These are phyloP conservation scores for Vaccinium darrowii DNA, from an alignment of 148 eudicot genomes.

Conservation along the genomic window DNA sequence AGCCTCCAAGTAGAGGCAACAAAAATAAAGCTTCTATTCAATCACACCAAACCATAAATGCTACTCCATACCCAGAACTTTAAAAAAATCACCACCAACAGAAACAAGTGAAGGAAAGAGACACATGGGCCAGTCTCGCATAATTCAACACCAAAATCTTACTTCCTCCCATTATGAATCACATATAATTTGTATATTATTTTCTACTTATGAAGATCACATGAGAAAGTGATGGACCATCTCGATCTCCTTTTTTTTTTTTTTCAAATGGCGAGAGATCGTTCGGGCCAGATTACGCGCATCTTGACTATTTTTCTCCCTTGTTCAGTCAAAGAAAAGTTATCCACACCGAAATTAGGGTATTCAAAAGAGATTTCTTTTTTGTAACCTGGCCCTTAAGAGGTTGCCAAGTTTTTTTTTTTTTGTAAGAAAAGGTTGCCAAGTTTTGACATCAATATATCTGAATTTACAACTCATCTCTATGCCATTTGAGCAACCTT, in stretches of 20 bases:
- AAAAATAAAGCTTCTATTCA: background rate
- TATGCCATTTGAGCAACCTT: too few species aligned
- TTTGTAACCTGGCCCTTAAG: too few species aligned
- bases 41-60: background rate
- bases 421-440: too few species aligned
- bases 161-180: constrained; percentile 11
- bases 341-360: too few species aligned
- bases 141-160: constrained; percentile 7
- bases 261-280: too few species aligned
- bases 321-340: too few species aligned
- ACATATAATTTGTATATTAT: background rate
- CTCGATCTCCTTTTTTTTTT: background rate
- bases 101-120: background rate
- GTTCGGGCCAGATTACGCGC: too few species aligned
- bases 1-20: background rate
- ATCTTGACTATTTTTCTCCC: too few species aligned
- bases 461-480: too few species aligned
- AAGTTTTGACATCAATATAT: too few species aligned
- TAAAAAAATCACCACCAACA: background rate
- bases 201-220: constrained; percentile 22
- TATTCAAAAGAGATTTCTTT: too few species aligned
- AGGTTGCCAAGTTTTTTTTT: too few species aligned
- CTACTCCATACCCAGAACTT: background rate
- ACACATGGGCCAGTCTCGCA: background rate
- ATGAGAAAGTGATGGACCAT: constrained; percentile 37